phyloP scores from a whole-genome alignment of 2,329 filamentous ascomycete species.

The Exophiala lecanii-corni region DNA sequence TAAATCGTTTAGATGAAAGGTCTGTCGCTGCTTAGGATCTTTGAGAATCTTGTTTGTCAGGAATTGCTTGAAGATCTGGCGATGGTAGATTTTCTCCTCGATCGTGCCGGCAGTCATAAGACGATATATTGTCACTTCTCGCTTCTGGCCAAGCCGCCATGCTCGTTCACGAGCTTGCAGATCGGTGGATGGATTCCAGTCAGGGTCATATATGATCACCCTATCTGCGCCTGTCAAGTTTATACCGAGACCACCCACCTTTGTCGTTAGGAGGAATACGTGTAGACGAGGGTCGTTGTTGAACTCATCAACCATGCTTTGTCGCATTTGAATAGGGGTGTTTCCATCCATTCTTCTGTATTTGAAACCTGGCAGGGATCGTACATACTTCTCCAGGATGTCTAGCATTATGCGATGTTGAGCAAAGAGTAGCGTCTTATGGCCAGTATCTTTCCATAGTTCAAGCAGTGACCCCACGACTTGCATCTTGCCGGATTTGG shows the following conservation, averaged over 20 bases:
- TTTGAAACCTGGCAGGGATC: conserved; percentile 61
- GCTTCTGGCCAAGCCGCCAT: conserved; percentile 92
- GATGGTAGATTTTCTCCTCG: conserved; percentile 98
- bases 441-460: conserved; percentile 85
- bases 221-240: conserved; percentile 93
- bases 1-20: conserved; percentile 82
- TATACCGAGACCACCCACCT: conserved; percentile 87
- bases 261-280: conserved; percentile 90
- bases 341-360: conserved; percentile 91
- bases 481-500: conserved; percentile 91
- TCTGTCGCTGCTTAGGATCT: conserved; percentile 88
- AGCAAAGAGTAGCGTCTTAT: conserved; percentile 89
- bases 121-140: conserved; percentile 91
- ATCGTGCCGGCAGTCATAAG: conserved; percentile 98
- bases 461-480: conserved; percentile 82
- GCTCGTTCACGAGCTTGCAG: conserved; percentile 91
- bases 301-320: conserved; percentile 86
- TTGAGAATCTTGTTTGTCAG: conserved; percentile 93
- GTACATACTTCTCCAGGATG: conserved; percentile 80
- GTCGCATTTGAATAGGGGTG: conserved; percentile 82
- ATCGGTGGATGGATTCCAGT: conserved; percentile 98
- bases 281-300: conserved; percentile 75
- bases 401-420: conserved; percentile 95
- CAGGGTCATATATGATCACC: conserved; percentile 96
- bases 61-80: conserved; percentile 98